Base-by-base conservation (phyloP, 176 grass and related monocot genomes). In the Oryza glaberrima region DNA sequence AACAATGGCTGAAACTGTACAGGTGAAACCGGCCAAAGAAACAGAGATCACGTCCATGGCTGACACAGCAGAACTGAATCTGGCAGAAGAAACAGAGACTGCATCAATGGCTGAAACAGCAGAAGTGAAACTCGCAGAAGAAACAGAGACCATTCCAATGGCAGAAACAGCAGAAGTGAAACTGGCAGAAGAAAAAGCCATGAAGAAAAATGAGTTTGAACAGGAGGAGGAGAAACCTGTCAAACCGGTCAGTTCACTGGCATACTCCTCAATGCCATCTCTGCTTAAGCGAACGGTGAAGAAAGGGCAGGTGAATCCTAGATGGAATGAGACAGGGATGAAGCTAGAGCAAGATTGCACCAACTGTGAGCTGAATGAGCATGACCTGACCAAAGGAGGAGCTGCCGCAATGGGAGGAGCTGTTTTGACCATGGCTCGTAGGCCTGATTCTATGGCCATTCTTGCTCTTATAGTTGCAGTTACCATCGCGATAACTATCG, bases 401-500 rank as follows among this genome's bases (percentile, higher is more conserved):
- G 73, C 38, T 26, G 13, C 40, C 40, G 40, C n/a, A 54, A 46
- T 44, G 9, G 36, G 25, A 40, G 72, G 19, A 43, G 70, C 22
- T 13, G 4, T 75, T 17, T 40, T 43, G 70, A 49, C 75, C 20
- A 76, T 69, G 69, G 76, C 83, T 23, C 69, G 49, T 15, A 87
- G 75, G 52, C 28, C 46, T 13, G 13, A 16, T 79, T 79, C 48
- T 20, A 30, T 87, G 63, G 17, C 64, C 61, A 16, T 83, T 87
- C 36, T 90, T 38, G 88, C 80, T 48, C 76, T 90, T 3, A 79
- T 90, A 43, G 65, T 83, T 6, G 84, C 49, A 17, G 7, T 90
- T 70, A 32, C 80, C 3, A 79, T 83, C 1, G 80, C 80, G 16
- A 58, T 83, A 80, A 38, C 81, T 20, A 9, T 90, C 20, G 0